Evolutionary conservation across 2,329 filamentous ascomycete species (phyloP).

Genomic region (Aspergillus aculeatus): DNA sequence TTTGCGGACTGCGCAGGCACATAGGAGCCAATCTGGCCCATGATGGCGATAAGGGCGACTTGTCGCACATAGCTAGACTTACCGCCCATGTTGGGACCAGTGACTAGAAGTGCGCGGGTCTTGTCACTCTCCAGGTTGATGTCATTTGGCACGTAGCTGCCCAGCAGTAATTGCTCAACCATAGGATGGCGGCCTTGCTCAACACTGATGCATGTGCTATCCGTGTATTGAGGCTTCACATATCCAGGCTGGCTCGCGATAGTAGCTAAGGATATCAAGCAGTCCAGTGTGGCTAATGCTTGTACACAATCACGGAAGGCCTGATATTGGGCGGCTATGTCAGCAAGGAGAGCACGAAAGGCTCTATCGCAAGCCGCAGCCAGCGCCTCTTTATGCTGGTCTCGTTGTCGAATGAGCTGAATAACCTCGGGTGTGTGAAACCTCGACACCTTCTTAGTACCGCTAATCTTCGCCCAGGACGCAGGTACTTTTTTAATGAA

Average conservation of each 20-base stretch:
- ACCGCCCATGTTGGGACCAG: slow-evolving; percentile 97
- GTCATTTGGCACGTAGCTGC: slow-evolving; percentile 88
- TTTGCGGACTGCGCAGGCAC: slow-evolving; percentile 74
- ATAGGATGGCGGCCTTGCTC: slow-evolving; percentile 84
- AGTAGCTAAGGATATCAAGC: slow-evolving; percentile 78
- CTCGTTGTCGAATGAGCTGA: slow-evolving; percentile 76
- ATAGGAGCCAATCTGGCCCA: slow-evolving; percentile 92
- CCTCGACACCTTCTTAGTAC: slow-evolving; percentile 85
- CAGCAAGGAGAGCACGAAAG: slow-evolving; percentile 68
- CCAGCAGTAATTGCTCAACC: slow-evolving; percentile 84
- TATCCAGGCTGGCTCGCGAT: slow-evolving; percentile 88
- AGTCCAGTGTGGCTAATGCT: slow-evolving; percentile 82
- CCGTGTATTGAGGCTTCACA: slow-evolving; percentile 68
- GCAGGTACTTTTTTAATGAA: slow-evolving; percentile 85
- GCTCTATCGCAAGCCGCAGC: slow-evolving; percentile 87
- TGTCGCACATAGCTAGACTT: slow-evolving; percentile 97
- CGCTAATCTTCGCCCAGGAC: slow-evolving; percentile 91
- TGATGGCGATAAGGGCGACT: slow-evolving; percentile 85
- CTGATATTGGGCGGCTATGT: slow-evolving; percentile 83
- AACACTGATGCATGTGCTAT: slow-evolving; percentile 68
- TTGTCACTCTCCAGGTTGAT: slow-evolving; percentile 66
- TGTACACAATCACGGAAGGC: slow-evolving; percentile 84
- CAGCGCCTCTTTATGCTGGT: slow-evolving; percentile 91
- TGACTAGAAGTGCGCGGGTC: slow-evolving; percentile 78
- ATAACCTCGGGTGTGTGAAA: slow-evolving; percentile 94